These are phyloP conservation scores for Strobilomyces dryophilus DNA, from an alignment of 768 basidiomycete genomes.

Conservation along the genomic window DNA sequence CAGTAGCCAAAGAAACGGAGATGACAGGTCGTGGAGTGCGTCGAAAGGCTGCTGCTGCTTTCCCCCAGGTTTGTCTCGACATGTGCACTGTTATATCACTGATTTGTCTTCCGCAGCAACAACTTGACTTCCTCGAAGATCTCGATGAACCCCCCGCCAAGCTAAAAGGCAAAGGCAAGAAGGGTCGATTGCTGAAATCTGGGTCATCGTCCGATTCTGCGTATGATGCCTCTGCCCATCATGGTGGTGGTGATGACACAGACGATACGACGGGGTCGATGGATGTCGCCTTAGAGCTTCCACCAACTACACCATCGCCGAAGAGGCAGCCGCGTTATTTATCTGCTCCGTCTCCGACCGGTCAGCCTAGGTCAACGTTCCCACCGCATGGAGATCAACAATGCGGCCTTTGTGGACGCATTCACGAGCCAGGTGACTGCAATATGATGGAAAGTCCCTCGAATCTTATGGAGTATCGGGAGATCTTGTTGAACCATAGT, in stretches of 20 bases:
- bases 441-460: constrained; percentile 61
- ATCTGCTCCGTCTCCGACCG: not conserved
- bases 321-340: constrained; percentile 6
- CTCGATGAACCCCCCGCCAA: constrained; percentile 37
- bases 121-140: constrained; percentile 29
- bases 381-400: constrained; percentile 6
- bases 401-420: constrained; percentile 62
- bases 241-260: constrained; percentile 17
- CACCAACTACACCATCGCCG: not conserved
- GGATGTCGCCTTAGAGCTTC: constrained; percentile 8
- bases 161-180: constrained; percentile 33
- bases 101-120: constrained; percentile 24
- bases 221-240: constrained; percentile 26
- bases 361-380: constrained; percentile 1
- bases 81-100: not conserved
- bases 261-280: constrained; percentile 26
- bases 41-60: constrained; percentile 60
- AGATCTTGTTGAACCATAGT: constrained; percentile 59
- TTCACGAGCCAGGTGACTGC: constrained; percentile 51
- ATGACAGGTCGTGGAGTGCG: constrained; percentile 71
- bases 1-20: constrained; percentile 42
- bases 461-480: constrained; percentile 66
- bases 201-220: constrained; percentile 36
- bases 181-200: constrained; percentile 28
- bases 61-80: constrained; percentile 28